These are phyloP conservation scores for Croton setiger DNA, from an alignment of 441 rosid species.

Conservation along the genomic window DNA sequence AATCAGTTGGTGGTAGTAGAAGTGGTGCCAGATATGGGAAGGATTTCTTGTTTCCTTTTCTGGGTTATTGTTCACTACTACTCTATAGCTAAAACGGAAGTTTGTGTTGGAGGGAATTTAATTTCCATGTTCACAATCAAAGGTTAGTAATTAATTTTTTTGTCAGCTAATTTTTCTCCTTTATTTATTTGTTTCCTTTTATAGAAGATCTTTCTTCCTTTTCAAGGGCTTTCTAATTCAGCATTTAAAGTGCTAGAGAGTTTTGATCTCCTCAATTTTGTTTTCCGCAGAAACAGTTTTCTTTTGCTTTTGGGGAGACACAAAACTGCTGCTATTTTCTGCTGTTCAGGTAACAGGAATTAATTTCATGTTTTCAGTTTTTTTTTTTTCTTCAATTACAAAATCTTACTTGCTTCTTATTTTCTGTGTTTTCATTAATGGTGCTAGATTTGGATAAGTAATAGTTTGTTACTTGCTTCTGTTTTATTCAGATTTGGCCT, in stretches of 20 bases:
- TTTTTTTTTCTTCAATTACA: not conserved
- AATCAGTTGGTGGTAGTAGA: slow-evolving; percentile 1
- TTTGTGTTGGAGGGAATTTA: slow-evolving; percentile 7
- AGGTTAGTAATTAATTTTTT: slow-evolving; percentile 21
- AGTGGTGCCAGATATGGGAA: slow-evolving; percentile 29
- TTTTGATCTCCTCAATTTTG: not conserved
- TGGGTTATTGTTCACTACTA: slow-evolving; percentile 21
- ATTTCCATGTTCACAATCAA: slow-evolving; percentile 20
- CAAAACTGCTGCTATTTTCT: slow-evolving; percentile 15
- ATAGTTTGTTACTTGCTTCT: slow-evolving; percentile 1
- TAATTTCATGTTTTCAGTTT: not conserved
- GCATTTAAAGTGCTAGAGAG: slow-evolving; percentile 11
- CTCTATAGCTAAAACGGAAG: slow-evolving; percentile 22
- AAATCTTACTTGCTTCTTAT: slow-evolving; percentile 14
- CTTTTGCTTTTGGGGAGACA: slow-evolving; percentile 24
- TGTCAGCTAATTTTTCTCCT: slow-evolving; percentile 32
- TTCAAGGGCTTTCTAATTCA: not conserved
- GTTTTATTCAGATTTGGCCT: not conserved
- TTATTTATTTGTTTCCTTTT: slow-evolving; percentile 21
- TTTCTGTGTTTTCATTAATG: slow-evolving; percentile 22
- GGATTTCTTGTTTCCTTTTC: slow-evolving; percentile 29
- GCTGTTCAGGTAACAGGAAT: slow-evolving; percentile 23
- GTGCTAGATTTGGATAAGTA: slow-evolving; percentile 9
- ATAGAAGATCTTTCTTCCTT: slow-evolving; percentile 16
- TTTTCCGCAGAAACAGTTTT: slow-evolving; percentile 19